phyloP scores from a whole-genome alignment of 257 asterid genomes.

The Thymus quinquecostatus region DNA sequence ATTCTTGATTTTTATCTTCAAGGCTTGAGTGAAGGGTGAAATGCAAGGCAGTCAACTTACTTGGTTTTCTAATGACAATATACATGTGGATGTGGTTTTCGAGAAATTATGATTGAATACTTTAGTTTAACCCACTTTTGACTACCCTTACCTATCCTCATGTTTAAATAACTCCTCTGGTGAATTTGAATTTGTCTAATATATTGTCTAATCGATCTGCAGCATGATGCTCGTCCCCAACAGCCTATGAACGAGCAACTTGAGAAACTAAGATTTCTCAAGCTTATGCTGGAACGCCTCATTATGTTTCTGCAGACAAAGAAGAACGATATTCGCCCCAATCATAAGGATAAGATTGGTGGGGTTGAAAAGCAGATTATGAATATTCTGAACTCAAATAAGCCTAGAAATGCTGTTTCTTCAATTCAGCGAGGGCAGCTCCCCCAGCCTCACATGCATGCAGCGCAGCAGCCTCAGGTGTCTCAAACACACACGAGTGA shows the following conservation, averaged over 20 bases:
- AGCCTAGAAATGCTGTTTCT: slow-evolving; percentile 76
- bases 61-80: slow-evolving; percentile 1
- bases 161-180: not conserved
- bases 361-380: slow-evolving; percentile 77
- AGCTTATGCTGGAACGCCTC: slow-evolving; percentile 75
- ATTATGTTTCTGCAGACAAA: slow-evolving; percentile 59
- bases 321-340: slow-evolving; percentile 61
- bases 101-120: slow-evolving; percentile 22
- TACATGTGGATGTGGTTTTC: slow-evolving; percentile 17
- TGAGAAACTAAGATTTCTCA: slow-evolving; percentile 73
- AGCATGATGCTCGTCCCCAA: slow-evolving; percentile 84
- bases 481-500: slow-evolving; percentile 47
- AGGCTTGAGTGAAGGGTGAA: not conserved
- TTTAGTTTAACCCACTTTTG: not conserved
- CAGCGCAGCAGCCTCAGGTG: slow-evolving; percentile 72
- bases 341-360: slow-evolving; percentile 66
- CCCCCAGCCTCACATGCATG: slow-evolving; percentile 67
- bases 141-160: not conserved
- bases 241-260: slow-evolving; percentile 77
- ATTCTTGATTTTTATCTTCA: not conserved
- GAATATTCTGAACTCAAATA: slow-evolving; percentile 65
- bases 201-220: slow-evolving; percentile 38
- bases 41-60: slow-evolving; percentile 2
- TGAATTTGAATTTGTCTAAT: slow-evolving; percentile 26
- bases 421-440: slow-evolving; percentile 77